These are phyloP conservation scores for Adansonia madagascariensis DNA, from an alignment of 441 rosid species.

Conservation along the genomic window DNA sequence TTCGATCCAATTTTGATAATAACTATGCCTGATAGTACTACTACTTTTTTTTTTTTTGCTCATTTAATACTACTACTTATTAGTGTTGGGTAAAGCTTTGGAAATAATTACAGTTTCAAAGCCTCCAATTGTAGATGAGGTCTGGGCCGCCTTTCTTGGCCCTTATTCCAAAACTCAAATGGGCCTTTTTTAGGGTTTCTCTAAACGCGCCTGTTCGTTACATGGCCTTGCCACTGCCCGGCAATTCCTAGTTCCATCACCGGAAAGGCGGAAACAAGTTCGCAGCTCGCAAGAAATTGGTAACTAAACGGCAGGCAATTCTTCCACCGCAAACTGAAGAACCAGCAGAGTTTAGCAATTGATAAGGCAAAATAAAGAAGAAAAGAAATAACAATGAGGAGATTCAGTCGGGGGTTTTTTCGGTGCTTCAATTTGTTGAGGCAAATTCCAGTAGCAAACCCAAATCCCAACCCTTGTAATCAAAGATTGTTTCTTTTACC, in stretches of 20 bases:
- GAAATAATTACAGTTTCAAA: no score
- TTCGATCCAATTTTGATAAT: no score
- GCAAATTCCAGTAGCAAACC: slow-evolving; percentile 32
- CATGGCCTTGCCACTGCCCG: not conserved
- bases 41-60: no score
- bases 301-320: not conserved
- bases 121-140: not conserved
- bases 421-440: slow-evolving; percentile 29
- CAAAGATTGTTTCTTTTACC: slow-evolving; percentile 34
- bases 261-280: not conserved
- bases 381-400: slow-evolving; percentile 28
- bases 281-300: not conserved
- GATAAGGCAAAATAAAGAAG: not conserved
- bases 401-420: slow-evolving; percentile 29
- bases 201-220: not conserved
- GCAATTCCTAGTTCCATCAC: not conserved
- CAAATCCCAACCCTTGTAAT: slow-evolving; percentile 24
- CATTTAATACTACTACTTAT: no score
- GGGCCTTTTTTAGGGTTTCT: not conserved
- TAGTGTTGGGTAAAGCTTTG: no score
- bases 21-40: no score
- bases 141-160: not conserved
- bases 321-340: slow-evolving; percentile 7
- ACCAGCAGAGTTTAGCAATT: not conserved
- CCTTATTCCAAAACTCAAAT: not conserved